A percentile compares a stretch with the other conserved stretches of the same genome.
These are phyloP conservation scores for Gyrodon lividus DNA, from an alignment of 768 basidiomycete species.

Conservation along the genomic window DNA sequence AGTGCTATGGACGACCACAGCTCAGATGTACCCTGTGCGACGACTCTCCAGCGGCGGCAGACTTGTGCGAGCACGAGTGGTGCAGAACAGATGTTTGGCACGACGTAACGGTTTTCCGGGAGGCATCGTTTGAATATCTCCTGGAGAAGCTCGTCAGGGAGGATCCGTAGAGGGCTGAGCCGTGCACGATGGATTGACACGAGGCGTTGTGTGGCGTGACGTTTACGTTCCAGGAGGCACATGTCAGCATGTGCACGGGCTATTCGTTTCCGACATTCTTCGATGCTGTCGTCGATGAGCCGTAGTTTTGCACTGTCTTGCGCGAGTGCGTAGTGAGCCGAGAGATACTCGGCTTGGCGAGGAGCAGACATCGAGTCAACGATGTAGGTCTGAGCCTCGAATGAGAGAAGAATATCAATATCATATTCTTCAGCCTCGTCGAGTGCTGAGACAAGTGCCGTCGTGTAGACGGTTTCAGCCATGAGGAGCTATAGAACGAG, in stretches of 20 bases:
- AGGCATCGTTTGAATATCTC: conserved; percentile 31
- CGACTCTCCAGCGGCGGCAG: conserved; percentile 32
- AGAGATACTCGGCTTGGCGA: conserved; percentile 15
- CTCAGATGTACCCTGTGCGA: conserved; percentile 30
- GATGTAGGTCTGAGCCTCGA: conserved; percentile 8
- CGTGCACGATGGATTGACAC: conserved; percentile 24
- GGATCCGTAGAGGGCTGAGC: conserved; percentile 26
- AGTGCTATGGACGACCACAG: conserved; percentile 32
- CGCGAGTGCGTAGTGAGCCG: conserved; percentile 18
- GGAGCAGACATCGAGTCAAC: conserved; percentile 27
- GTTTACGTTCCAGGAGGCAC: conserved; percentile 18
- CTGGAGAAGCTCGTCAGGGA: conserved; percentile 34
- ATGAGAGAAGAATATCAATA: neutral
- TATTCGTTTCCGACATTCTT: conserved; percentile 17
- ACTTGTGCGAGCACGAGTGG: conserved; percentile 34
- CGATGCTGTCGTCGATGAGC: conserved; percentile 14
- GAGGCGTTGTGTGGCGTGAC: conserved; percentile 15
- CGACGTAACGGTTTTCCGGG: conserved; percentile 20
- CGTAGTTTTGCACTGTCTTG: conserved; percentile 16
- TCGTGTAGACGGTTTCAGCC: neutral
- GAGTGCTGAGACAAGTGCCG: neutral
- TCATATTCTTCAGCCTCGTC: neutral
- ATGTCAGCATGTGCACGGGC: conserved; percentile 15
- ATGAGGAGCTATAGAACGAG: conserved; percentile 3
- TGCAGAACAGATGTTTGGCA: conserved; percentile 21